Evolutionary conservation across 2,329 filamentous ascomycete genomes (phyloP), one percentile per base, ranked within the genome.

Genomic region (Stemphylium lycopersici): DNA sequence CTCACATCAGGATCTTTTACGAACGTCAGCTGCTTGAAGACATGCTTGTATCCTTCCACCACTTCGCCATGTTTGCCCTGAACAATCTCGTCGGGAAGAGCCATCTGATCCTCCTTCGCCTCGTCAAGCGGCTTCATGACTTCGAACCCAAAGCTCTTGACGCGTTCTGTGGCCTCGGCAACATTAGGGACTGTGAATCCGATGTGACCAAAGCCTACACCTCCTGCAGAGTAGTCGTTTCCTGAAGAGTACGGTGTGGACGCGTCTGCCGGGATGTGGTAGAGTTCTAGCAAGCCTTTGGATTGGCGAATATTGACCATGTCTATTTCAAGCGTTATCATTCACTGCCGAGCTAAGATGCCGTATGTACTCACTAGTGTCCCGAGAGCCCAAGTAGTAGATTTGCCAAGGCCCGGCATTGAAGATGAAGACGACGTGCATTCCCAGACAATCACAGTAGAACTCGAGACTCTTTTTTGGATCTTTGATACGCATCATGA

Each of bases 151-250:
- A 64, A 67, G 4, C 44, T 44, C 22, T 56, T 52, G 6, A 69
- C 59, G 4, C 68, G 50, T 4, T 66, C 48, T 6, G 73, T 37
- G 13, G 69, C 59, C 11, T 45, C 58, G 6, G 38, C 54, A 1
- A 74, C 70, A 62, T 74, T 58, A 1, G 71, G 70, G 0, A 75
- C 68, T 8, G 69, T 73, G 48, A 75, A 73, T 0, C 72, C 71
- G n/a, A 75, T 52, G 43, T 75, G 72, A 1, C 71, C 70, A 34
- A 75, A 73, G 4, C 71, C 71, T 4, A 72, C 40, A 5, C 64
- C 56, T 29, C 16, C 20, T 1, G 45, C 44, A 3, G 36, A 37
- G 44, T 70, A 68, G 16, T 69, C 66, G 43, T 74, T 73, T 0
- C 71, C 72, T 10, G 54, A 67, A 3, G 44, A 43, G 40, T 74